Conservation (phyloP, 1,284 basidiomycete species). For the Austroboletus rostrupii region DNA sequence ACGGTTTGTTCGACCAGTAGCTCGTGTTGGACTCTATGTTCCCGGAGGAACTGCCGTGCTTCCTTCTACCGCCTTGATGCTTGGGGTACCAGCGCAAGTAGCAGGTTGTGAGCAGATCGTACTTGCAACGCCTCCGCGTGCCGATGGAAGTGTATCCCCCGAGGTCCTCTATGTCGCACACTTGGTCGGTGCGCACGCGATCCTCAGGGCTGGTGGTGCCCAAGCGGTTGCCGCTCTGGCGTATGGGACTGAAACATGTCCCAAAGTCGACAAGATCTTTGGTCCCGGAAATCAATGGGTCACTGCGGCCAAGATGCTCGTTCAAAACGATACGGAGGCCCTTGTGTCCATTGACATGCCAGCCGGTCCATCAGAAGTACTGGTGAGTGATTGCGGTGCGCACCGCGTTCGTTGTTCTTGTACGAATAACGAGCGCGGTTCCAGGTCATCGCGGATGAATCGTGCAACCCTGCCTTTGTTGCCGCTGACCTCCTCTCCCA, state of each 20-base stretch:
- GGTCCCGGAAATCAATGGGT: slow-evolving; percentile 99
- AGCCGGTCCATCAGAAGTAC: slow-evolving; percentile 94
- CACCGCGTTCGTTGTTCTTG: slow-evolving; percentile 38
- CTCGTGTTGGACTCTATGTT: slow-evolving; percentile 94
- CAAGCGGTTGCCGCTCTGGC: slow-evolving; percentile 98
- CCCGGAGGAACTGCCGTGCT: slow-evolving; percentile 96
- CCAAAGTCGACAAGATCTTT: slow-evolving; percentile 99
- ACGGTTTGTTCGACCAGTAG: slow-evolving; percentile 90
- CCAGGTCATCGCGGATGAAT: slow-evolving; percentile 89
- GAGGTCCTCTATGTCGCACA: slow-evolving; percentile 95
- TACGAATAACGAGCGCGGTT: slow-evolving; percentile 34
- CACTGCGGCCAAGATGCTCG: slow-evolving; percentile 98
- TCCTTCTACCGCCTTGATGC: slow-evolving; percentile 96
- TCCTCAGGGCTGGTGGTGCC: slow-evolving; percentile 92
- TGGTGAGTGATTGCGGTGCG: slow-evolving; percentile 55
- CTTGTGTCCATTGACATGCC: slow-evolving; percentile 99
- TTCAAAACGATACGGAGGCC: slow-evolving; percentile 98
- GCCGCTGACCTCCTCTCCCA: slow-evolving; percentile 96
- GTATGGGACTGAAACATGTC: slow-evolving; percentile 91
- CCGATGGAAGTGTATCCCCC: slow-evolving; percentile 87
- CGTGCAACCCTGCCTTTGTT: slow-evolving; percentile 85
- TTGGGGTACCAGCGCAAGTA: slow-evolving; percentile 96
- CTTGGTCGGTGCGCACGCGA: slow-evolving; percentile 81
- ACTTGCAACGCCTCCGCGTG: slow-evolving; percentile 90
- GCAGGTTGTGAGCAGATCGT: slow-evolving; percentile 93